Evolutionary conservation across 2,329 filamentous ascomycete genomes (phyloP).

Genomic region (Cadophora malorum): DNA sequence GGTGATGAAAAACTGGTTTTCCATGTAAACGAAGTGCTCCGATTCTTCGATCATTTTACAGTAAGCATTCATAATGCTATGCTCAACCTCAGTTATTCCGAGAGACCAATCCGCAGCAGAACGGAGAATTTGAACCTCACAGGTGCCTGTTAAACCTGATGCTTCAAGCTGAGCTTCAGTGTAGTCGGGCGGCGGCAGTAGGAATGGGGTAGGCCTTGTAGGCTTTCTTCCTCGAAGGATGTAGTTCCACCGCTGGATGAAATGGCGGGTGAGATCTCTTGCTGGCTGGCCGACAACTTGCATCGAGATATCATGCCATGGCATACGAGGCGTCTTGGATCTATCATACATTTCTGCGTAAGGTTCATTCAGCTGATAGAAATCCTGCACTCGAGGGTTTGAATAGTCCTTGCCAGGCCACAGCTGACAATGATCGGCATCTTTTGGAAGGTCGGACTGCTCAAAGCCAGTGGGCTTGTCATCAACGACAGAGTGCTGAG

Average conservation of each 20-base stretch:
- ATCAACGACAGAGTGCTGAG: conserved; percentile 87
- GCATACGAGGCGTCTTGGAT: conserved; percentile 87
- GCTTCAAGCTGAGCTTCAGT: conserved; percentile 84
- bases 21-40: conserved; percentile 97
- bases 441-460: conserved; percentile 74
- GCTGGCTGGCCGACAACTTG: conserved; percentile 96
- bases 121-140: conserved; percentile 93
- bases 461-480: conserved; percentile 97
- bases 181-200: conserved; percentile 93
- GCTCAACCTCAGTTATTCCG: conserved; percentile 84
- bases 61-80: conserved; percentile 96
- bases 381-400: conserved; percentile 93
- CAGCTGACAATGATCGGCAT: conserved; percentile 92
- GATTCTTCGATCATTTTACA: conserved; percentile 93
- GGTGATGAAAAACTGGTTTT: conserved; percentile 98
- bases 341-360: conserved; percentile 99
- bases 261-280: conserved; percentile 91
- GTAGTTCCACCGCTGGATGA: conserved; percentile 98
- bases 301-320: conserved; percentile 98
- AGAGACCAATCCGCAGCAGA: conserved; percentile 93
- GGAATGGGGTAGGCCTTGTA: conserved; percentile 89
- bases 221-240: conserved; percentile 91
- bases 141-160: conserved; percentile 89
- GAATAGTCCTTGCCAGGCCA: conserved; percentile 99
- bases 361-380: conserved; percentile 89